These are phyloP conservation scores for Dryas drummondii DNA, from an alignment of 306 rosid genomes.

Conservation along the genomic window DNA sequence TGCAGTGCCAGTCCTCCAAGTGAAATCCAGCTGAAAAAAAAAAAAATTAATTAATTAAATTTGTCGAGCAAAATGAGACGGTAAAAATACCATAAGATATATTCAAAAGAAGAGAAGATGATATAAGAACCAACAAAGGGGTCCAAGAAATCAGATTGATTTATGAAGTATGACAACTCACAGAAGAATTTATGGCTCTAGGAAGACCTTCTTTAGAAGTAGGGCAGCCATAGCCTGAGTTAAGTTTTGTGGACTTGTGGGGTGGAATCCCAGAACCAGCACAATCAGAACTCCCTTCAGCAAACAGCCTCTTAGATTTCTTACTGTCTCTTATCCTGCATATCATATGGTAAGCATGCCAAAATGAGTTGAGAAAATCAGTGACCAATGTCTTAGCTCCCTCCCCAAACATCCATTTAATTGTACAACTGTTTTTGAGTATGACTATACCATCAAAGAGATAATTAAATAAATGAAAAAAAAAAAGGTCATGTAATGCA, in stretches of 20 bases:
- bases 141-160: not conserved
- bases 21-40: not conserved
- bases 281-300: conserved; percentile 20
- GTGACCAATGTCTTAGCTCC: too few relatives aligned
- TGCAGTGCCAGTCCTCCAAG: not conserved
- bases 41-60: too few relatives aligned
- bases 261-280: conserved; percentile 1
- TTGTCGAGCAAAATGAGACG: not conserved
- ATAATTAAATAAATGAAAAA: too few relatives aligned
- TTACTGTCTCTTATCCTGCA: conserved; percentile 13
- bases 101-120: not conserved
- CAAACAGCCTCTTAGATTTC: not conserved
- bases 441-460: too few relatives aligned
- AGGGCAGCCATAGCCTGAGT: conserved; percentile 51
- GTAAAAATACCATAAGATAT: not conserved
- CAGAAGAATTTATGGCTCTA: conserved; percentile 36
- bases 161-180: conserved; percentile 9
- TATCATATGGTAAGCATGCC: not conserved
- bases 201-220: conserved; percentile 49
- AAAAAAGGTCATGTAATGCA: too few relatives aligned
- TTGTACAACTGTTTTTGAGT: too few relatives aligned
- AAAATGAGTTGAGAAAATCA: not conserved
- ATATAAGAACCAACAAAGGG: not conserved
- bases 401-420: too few relatives aligned
- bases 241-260: not conserved